Percentiles rank a stretch among this genome's conserved stretches.
These are phyloP conservation scores for Alternaria burnsii DNA, from an alignment of 2,329 filamentous ascomycete genomes.

Conservation along the genomic window DNA sequence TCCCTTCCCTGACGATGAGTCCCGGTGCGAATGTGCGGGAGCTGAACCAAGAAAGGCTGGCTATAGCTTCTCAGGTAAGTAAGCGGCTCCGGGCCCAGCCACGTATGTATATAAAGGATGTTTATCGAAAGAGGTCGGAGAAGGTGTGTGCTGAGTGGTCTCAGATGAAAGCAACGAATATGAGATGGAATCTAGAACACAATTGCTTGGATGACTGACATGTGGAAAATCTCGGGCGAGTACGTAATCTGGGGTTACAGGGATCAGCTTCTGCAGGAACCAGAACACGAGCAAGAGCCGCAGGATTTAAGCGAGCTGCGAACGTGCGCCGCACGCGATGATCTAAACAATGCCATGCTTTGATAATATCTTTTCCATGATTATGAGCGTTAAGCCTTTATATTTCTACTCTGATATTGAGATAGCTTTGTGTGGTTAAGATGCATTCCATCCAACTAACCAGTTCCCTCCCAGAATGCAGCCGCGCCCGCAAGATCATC, in stretches of 20 bases:
- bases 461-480: conserved; percentile 50
- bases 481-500: conserved; percentile 66
- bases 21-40: not conserved
- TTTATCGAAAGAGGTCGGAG: not conserved
- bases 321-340: conserved; percentile 4
- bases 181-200: conserved; percentile 17
- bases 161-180: conserved; percentile 7
- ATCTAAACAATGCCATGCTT: not conserved
- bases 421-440: not conserved
- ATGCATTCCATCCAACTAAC: conserved; percentile 14
- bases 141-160: not conserved
- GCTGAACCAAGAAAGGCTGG: conserved; percentile 6
- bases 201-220: conserved; percentile 24
- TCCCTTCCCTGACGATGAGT: not conserved
- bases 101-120: not conserved
- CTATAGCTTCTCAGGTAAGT: conserved; percentile 1
- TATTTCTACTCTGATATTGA: not conserved
- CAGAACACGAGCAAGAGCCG: conserved; percentile 11
- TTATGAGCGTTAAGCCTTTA: not conserved
- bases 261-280: conserved; percentile 28
- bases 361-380: not conserved
- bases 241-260: conserved; percentile 32
- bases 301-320: conserved; percentile 16
- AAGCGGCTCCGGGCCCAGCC: not conserved
- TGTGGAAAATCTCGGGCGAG: conserved; percentile 25